Conservation (phyloP, 352 stramenopile species). For the Phytophthora citrophthora region DNA sequence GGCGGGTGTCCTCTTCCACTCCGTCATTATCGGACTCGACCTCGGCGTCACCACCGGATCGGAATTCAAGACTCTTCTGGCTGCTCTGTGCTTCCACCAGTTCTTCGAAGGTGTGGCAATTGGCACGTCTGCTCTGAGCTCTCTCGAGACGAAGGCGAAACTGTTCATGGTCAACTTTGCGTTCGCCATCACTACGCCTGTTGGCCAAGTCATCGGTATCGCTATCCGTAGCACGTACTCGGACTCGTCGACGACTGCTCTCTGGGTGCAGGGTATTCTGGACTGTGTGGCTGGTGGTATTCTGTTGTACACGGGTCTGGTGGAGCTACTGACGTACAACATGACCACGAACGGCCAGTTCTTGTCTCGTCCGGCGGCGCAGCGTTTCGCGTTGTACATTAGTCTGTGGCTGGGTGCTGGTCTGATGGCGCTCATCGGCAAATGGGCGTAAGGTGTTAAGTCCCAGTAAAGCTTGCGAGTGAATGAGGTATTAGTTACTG, state of each 20-base stretch:
- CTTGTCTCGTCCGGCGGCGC: slow-evolving; percentile 30
- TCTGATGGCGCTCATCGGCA: slow-evolving; percentile 71
- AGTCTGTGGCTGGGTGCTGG: slow-evolving; percentile 59
- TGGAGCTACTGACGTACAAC: slow-evolving; percentile 75
- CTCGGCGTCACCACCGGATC: slow-evolving; percentile 54
- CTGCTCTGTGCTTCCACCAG: slow-evolving; percentile 75
- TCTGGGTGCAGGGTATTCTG: slow-evolving; percentile 70
- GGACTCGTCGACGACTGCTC: slow-evolving; percentile 44
- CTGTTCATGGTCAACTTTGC: slow-evolving; percentile 54
- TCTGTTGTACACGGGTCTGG: slow-evolving; percentile 71
- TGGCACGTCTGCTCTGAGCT: slow-evolving; percentile 46
- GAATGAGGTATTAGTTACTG: slow-evolving; percentile 25
- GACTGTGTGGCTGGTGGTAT: slow-evolving; percentile 73
- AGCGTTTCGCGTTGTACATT: slow-evolving; percentile 56
- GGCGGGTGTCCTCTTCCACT: slow-evolving; percentile 66
- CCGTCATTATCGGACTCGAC: slow-evolving; percentile 70
- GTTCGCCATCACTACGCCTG: slow-evolving; percentile 62
- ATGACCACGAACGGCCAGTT: slow-evolving; percentile 75
- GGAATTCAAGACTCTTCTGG: slow-evolving; percentile 68
- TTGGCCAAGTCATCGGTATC: slow-evolving; percentile 68
- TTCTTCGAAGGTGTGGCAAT: slow-evolving; percentile 81
- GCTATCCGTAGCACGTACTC: slow-evolving; percentile 59
- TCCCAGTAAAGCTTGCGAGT: slow-evolving; percentile 6
- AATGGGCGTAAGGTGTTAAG: slow-evolving; percentile 57
- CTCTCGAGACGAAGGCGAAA: slow-evolving; percentile 45